Evolutionary conservation across 2,329 filamentous ascomycete species (phyloP), one percentile per base, ranked within the genome.

Genomic region (Fusarium sp.): DNA sequence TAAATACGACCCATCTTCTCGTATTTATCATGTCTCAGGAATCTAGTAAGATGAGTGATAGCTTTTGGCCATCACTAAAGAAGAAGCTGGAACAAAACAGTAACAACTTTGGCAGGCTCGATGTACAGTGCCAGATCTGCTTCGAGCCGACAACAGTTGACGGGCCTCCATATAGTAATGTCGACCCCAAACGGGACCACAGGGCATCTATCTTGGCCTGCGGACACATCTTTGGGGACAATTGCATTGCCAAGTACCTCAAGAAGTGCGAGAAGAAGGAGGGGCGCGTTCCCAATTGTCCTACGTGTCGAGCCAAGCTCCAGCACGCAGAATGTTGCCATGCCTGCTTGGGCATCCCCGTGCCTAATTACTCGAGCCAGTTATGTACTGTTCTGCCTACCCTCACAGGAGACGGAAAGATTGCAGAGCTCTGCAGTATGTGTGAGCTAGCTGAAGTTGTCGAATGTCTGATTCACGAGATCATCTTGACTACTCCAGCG

Each of bases 221-320:
- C 6, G 66, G 54, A 0, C 71, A 74, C 11, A 74, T 73, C 1
- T 47, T 74, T n/a, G 71, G 71, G 2, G n/a, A 32, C 15, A 11
- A n/a, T 0, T 73, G 71, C 45, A 12, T 33, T 4, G 0, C 2
- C 1, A 11, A 35, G 9, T 8, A 20, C 9, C 30, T 50, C n/a
- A n/a, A 11, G 14, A 5, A 12, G 11, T n/a, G 11, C 10, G 15
- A 33, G 5, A 1, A 25, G 3, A 4, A 25, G 4, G 8, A 6
- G 9, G 17, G 12, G 6, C 22, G 12, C 6, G n/a, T 12, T 25
- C 22, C 15, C 20, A 35, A 1, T 11, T 72, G 70, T 5, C 70
- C 66, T 8, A n/a, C 20, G 5, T 72, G 70, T 14, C 40, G 35
- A 8, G 27, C 2, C 5, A 14, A 8, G 5, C 27, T 50, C 7